Base-by-base conservation (phyloP, 2,329 filamentous ascomycete genomes). In the Ustilaginoidea virens region DNA sequence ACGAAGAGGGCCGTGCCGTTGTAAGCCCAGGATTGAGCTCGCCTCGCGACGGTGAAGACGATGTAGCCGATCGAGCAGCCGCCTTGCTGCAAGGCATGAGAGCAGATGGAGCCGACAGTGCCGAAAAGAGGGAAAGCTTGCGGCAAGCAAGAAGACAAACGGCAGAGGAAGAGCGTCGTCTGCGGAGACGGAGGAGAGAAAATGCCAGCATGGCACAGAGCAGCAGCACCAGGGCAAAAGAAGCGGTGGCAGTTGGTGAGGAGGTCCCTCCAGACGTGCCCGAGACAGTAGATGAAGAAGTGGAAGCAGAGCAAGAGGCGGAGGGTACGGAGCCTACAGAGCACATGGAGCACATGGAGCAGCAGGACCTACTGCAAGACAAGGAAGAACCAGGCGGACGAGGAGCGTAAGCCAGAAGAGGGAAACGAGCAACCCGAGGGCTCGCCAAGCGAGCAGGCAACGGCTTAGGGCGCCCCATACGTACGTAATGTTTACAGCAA, bases 21-120 rank as follows among this genome's bases (percentile, higher is more conserved):
- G 48, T 70, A 27, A 74, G 67, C 35, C 69, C 75, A 0, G 52
- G 51, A 10, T 32, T 58, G 27, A 45, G 52, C 27, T 60, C 62
- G 7, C 57, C 61, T 3, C 50, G 53, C 18, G 55, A 59, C 12
- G 56, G 57, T 28, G 65, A 68, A 33, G 65, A 86, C 51, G 83
- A 92, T 38, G 74, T 96, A 17, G 86, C 83, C 3, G 79, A 86
- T 41, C 72, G 85, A 29, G 86, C 87, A 3, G 83, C 83, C 2
- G 71, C 76, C 38, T 60, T 94, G 49, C 61, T 96, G 17, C 80
- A 92, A 46, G 83, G 83, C 25, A 76, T 94, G 52, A 71, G 83
- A 23, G 69, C 75, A 27, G 71, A 71, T 25, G 69, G 68, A 14
- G 65, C 62, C 12, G 66, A 63, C 3, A 60, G 53, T 36, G 37